Percentiles rank a stretch among this genome's conserved stretches.
Conservation (phyloP, 192 early-diverging fungal genomes). For the Rhizophagus prolifer region DNA sequence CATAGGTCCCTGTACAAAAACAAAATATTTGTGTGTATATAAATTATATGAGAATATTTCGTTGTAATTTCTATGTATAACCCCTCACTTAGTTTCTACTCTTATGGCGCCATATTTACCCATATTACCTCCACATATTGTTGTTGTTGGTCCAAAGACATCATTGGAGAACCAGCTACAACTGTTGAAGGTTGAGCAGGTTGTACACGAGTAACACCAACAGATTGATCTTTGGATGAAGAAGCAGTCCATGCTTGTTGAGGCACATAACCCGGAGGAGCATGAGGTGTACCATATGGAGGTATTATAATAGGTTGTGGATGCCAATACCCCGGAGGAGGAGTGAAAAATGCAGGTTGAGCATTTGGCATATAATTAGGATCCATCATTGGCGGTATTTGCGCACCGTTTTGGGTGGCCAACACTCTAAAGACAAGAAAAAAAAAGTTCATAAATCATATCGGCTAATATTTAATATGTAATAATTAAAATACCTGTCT, state of each 20-base stretch:
- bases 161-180: background rate
- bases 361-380: conserved; percentile 13
- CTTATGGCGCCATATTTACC: conserved; percentile 21
- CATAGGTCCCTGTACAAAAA: background rate
- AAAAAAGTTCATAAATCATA: background rate
- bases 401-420: background rate
- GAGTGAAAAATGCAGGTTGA: conserved; percentile 9
- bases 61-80: background rate
- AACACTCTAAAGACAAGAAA: background rate
- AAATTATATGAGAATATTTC: background rate
- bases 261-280: conserved; percentile 6
- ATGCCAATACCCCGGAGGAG: conserved; percentile 21
- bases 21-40: too few relatives aligned
- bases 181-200: background rate
- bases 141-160: conserved; percentile 25
- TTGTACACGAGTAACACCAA: background rate
- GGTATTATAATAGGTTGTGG: conserved; percentile 23
- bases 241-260: conserved; percentile 9
- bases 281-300: conserved; percentile 6
- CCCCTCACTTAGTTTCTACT: background rate
- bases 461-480: background rate
- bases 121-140: conserved; percentile 32
- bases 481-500: background rate
- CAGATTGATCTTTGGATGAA: conserved; percentile 11
- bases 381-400: conserved; percentile 21